Conservation (phyloP, 805 yeast genomes). For the Zygosaccharomyces siamensis region DNA sequence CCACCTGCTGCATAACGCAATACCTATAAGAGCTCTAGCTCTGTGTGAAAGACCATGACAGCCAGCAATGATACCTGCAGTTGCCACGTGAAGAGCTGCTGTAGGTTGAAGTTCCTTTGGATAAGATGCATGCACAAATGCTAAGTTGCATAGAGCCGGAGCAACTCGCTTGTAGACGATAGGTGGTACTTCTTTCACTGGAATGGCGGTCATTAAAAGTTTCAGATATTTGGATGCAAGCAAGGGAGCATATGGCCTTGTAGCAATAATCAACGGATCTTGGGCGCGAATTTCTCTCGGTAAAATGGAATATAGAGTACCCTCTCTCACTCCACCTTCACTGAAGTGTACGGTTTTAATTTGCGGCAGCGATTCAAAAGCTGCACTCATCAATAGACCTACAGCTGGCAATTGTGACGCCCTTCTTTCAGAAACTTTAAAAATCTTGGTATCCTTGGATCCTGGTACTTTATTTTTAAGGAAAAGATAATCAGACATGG, state of each 20-base stretch:
- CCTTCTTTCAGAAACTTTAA: constrained; percentile 61
- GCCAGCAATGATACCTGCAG: constrained; percentile 70
- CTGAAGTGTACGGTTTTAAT: constrained; percentile 61
- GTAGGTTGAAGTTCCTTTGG: constrained; percentile 73
- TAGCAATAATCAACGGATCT: constrained; percentile 66
- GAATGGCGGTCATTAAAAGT: constrained; percentile 53
- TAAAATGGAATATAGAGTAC: constrained; percentile 59
- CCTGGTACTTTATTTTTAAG: constrained; percentile 47
- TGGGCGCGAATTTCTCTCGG: constrained; percentile 54
- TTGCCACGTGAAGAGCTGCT: constrained; percentile 66
- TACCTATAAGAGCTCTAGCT: constrained; percentile 64
- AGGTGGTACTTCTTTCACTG: constrained; percentile 50
- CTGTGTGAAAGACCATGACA: constrained; percentile 71
- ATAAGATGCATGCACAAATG: constrained; percentile 72
- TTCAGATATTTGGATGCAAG: constrained; percentile 53
- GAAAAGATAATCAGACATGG: constrained; percentile 48
- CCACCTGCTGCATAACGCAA: constrained; percentile 76
- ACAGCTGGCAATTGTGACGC: constrained; percentile 67
- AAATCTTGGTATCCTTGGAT: constrained; percentile 42
- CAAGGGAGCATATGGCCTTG: constrained; percentile 67
- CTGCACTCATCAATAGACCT: constrained; percentile 56
- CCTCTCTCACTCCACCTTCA: constrained; percentile 78
- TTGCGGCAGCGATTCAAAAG: constrained; percentile 55
- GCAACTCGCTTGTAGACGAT: constrained; percentile 56
- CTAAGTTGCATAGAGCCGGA: constrained; percentile 67